These are phyloP conservation scores for Petunia axillaris DNA, from an alignment of 257 asterid species.

Conservation along the genomic window DNA sequence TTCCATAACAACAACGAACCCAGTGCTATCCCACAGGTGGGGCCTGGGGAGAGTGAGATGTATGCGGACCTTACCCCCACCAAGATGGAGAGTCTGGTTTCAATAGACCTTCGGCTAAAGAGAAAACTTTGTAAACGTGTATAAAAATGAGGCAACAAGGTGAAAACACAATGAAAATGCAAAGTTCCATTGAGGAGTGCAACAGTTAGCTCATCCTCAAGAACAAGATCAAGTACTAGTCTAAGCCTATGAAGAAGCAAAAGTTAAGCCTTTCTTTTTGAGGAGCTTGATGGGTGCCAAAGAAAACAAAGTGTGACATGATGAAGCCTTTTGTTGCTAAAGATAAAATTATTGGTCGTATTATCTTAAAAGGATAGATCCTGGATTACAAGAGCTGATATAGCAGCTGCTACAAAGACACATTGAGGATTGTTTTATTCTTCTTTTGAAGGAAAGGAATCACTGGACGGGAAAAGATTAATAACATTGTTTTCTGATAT, in stretches of 20 bases:
- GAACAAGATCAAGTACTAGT: neutral
- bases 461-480: neutral
- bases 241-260: neutral
- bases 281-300: neutral
- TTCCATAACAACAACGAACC: too few relatives aligned
- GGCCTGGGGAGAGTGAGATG: too few relatives aligned
- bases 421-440: neutral
- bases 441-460: neutral
- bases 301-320: neutral
- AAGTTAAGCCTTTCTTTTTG: neutral
- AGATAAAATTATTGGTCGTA: neutral
- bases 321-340: slow-evolving; percentile 13
- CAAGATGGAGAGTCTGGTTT: too few relatives aligned
- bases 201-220: neutral
- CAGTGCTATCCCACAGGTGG: too few relatives aligned
- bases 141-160: too few relatives aligned
- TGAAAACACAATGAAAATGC: too few relatives aligned
- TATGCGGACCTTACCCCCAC: too few relatives aligned
- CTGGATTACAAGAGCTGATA: neutral
- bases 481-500: neutral
- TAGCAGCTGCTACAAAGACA: neutral
- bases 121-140: too few relatives aligned
- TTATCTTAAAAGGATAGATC: neutral
- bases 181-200: neutral
- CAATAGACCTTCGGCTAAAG: too few relatives aligned